Evolutionary conservation across 495 filamentous ascomycete genomes (phyloP).

Genomic region (Daldinia bambusicola): DNA sequence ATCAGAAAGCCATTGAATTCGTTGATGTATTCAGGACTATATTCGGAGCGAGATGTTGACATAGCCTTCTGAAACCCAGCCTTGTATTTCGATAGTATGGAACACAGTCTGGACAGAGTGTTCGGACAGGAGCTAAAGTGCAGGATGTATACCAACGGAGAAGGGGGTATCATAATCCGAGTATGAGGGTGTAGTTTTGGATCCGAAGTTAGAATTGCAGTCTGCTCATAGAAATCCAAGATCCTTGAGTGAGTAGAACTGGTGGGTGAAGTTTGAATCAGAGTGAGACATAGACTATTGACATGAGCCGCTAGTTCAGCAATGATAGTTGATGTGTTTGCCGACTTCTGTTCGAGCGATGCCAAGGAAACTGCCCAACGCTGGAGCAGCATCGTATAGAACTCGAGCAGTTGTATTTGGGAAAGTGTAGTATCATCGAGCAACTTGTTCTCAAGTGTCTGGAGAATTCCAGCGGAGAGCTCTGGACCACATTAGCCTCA

Average conservation of each 20-base stretch:
- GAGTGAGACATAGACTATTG: conserved; percentile 69
- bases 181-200: conserved; percentile 60
- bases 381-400: conserved; percentile 76
- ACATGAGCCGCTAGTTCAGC: conserved; percentile 65
- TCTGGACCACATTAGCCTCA: conserved; percentile 55
- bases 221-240: conserved; percentile 74
- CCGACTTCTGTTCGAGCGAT: conserved; percentile 42
- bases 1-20: conserved; percentile 88
- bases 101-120: conserved; percentile 76
- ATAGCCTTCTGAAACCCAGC: conserved; percentile 76
- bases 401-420: conserved; percentile 67
- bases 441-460: conserved; percentile 67
- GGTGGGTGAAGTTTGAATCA: conserved; percentile 61
- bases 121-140: conserved; percentile 70
- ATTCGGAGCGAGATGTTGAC: conserved; percentile 49
- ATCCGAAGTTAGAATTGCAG: conserved; percentile 66
- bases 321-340: conserved; percentile 51
- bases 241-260: conserved; percentile 60
- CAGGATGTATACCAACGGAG: conserved; percentile 75
- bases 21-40: conserved; percentile 66
- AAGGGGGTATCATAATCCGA: conserved; percentile 72
- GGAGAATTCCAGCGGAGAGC: conserved; percentile 60
- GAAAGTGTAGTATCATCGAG: conserved; percentile 62
- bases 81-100: conserved; percentile 76
- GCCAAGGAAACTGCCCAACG: conserved; percentile 69